These are phyloP conservation scores for Cyberlindnera mycetangii DNA, from an alignment of 805 yeast species.

Conservation along the genomic window DNA sequence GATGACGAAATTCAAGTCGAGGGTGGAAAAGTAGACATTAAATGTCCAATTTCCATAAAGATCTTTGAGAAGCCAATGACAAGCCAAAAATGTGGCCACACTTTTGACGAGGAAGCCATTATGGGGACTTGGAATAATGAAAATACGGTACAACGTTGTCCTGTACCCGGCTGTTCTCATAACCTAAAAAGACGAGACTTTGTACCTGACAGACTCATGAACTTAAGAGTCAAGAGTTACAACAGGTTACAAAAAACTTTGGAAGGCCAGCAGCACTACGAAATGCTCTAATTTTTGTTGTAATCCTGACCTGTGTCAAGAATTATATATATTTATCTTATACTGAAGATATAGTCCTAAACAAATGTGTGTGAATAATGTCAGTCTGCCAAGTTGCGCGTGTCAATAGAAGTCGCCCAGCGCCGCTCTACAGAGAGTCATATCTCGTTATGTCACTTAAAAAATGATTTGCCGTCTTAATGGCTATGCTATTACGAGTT, in stretches of 20 bases:
- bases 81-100: conserved; percentile 58
- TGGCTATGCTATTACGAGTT: too few relatives aligned
- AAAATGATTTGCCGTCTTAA: too few relatives aligned
- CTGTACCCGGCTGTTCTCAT: conserved; percentile 47
- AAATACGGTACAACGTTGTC: conserved; percentile 41
- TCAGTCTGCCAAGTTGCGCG: too few relatives aligned
- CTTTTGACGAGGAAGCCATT: conserved; percentile 52
- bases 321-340: too few relatives aligned
- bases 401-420: too few relatives aligned
- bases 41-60: conserved; percentile 62
- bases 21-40: conserved; percentile 68
- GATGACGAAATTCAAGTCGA: conserved; percentile 58
- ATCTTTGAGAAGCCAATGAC: conserved; percentile 52
- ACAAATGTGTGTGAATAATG: too few relatives aligned
- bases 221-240: conserved; percentile 45
- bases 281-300: conserved; percentile 12
- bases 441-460: too few relatives aligned
- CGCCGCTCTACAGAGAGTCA: too few relatives aligned
- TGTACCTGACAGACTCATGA: conserved; percentile 51
- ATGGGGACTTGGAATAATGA: conserved; percentile 30
- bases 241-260: conserved; percentile 23
- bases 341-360: too few relatives aligned
- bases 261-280: conserved; percentile 11
- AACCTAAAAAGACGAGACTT: conserved; percentile 36
- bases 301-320: too few relatives aligned